These are phyloP conservation scores for Pyrenophora graminea DNA, from an alignment of 2,329 filamentous ascomycete species.

Conservation along the genomic window DNA sequence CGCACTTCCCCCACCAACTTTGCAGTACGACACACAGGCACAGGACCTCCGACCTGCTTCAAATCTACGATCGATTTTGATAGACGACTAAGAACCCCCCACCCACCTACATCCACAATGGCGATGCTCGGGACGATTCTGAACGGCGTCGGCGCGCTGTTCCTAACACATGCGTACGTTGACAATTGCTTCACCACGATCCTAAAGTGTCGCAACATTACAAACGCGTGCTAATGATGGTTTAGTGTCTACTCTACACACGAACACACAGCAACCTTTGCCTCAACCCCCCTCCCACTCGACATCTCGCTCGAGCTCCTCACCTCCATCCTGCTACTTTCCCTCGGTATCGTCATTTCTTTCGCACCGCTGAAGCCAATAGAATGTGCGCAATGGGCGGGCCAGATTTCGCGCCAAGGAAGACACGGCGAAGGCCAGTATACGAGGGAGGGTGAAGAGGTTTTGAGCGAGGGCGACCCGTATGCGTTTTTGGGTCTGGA, in stretches of 20 bases:
- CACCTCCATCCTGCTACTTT: slow-evolving; percentile 77
- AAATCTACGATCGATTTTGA: background rate
- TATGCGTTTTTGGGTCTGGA: slow-evolving; percentile 65
- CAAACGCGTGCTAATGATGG: slow-evolving; percentile 16
- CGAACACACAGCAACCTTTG: slow-evolving; percentile 79
- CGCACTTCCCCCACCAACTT: background rate
- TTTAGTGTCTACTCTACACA: slow-evolving; percentile 94
- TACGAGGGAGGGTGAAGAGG: slow-evolving; percentile 68
- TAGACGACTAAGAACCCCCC: too few species aligned
- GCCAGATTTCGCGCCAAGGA: slow-evolving; percentile 80
- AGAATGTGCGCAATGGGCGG: slow-evolving; percentile 79
- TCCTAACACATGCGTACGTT: slow-evolving; percentile 85
- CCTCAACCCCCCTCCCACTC: slow-evolving; percentile 64
- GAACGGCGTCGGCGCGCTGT: slow-evolving; percentile 73
- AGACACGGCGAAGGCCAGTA: slow-evolving; percentile 60
- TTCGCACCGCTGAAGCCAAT: slow-evolving; percentile 83
- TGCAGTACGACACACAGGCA: background rate
- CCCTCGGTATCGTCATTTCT: slow-evolving; percentile 77
- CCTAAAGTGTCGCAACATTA: background rate
- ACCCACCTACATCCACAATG: slow-evolving; percentile 55
- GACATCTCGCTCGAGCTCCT: slow-evolving; percentile 91
- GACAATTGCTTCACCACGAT: background rate
- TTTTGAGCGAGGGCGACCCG: slow-evolving; percentile 71
- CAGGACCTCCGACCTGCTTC: background rate
- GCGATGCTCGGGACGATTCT: slow-evolving; percentile 71